phyloP scores from a whole-genome alignment of 495 filamentous ascomycete genomes.

The Delitschia confertaspora region DNA sequence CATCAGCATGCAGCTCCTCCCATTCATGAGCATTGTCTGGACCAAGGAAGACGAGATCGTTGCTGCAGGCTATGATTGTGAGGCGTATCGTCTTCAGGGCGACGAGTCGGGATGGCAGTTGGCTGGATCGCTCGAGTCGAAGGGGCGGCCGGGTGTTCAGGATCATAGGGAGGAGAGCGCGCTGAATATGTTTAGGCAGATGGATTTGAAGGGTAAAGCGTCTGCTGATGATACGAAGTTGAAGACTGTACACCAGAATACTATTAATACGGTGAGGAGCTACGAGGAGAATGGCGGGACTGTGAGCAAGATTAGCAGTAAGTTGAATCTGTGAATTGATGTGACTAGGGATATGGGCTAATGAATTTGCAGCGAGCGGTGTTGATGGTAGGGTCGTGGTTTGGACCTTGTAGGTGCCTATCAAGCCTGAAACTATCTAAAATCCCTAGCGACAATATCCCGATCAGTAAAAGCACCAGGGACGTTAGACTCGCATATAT shows the following conservation, averaged over 20 bases:
- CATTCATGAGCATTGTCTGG: slow-evolving; percentile 89
- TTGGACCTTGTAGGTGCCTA: slow-evolving; percentile 43
- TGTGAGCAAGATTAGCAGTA: slow-evolving; percentile 81
- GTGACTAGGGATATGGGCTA: slow-evolving; percentile 11
- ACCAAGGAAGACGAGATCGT: slow-evolving; percentile 88
- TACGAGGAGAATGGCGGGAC: slow-evolving; percentile 57
- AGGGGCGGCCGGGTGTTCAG: slow-evolving; percentile 42
- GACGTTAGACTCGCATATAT: neutral
- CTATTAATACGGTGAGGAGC: slow-evolving; percentile 70
- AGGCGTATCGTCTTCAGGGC: slow-evolving; percentile 85
- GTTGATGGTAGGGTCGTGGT: slow-evolving; percentile 93
- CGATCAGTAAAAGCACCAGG: neutral
- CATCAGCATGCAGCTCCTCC: slow-evolving; percentile 78
- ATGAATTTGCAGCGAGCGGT: slow-evolving; percentile 70
- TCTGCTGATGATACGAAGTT: slow-evolving; percentile 79
- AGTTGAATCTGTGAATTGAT: slow-evolving; percentile 35
- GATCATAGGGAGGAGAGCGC: slow-evolving; percentile 71
- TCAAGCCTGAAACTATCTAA: neutral
- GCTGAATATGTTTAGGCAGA: slow-evolving; percentile 97
- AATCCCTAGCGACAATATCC: neutral
- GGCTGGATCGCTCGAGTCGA: slow-evolving; percentile 68
- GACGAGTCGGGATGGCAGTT: slow-evolving; percentile 76
- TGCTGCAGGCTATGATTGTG: slow-evolving; percentile 92
- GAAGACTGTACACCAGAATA: slow-evolving; percentile 96
- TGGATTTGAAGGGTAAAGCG: slow-evolving; percentile 97